Evolutionary conservation across 2,329 filamentous ascomycete genomes (phyloP).

Genomic region (Claviceps sp.): DNA sequence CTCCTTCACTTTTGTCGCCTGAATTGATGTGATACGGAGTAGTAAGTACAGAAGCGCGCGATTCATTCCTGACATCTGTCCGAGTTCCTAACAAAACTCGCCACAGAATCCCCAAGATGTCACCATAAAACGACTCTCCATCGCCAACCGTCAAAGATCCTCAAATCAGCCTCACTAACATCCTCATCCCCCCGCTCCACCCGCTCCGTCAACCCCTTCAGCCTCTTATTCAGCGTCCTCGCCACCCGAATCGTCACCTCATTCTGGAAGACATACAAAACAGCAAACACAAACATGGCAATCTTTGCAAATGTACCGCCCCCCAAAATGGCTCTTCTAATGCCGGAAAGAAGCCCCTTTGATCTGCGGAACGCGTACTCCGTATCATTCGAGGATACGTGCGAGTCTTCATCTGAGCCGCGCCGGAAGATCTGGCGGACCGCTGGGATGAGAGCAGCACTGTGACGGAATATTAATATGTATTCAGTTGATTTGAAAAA

Average conservation of each 20-base stretch:
- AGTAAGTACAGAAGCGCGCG: too few relatives aligned
- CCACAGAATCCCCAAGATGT: neutral
- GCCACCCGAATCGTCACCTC: constrained; percentile 43
- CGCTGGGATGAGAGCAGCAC: constrained; percentile 37
- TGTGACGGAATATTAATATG: constrained; percentile 10
- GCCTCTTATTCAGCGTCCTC: constrained; percentile 34
- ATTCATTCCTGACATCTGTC: too few relatives aligned
- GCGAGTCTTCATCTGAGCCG: constrained; percentile 22
- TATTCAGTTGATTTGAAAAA: too few relatives aligned
- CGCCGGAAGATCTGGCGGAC: constrained; percentile 39
- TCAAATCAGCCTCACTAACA: constrained; percentile 34
- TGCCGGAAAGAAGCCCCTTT: constrained; percentile 34
- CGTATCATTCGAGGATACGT: constrained; percentile 33
- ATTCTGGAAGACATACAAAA: constrained; percentile 45
- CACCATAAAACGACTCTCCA: constrained; percentile 41
- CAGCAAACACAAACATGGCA: constrained; percentile 41
- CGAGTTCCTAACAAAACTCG: too few relatives aligned
- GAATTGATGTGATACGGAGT: too few relatives aligned
- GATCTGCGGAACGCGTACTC: constrained; percentile 43
- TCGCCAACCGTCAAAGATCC: constrained; percentile 38
- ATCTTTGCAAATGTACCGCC: constrained; percentile 33
- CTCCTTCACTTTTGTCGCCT: neutral
- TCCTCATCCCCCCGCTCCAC: constrained; percentile 33
- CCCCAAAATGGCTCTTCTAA: constrained; percentile 31
- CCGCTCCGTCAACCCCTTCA: constrained; percentile 33